phyloP scores from a whole-genome alignment of 129 eudicot genomes.

The Ambrosia artemisiifolia region DNA sequence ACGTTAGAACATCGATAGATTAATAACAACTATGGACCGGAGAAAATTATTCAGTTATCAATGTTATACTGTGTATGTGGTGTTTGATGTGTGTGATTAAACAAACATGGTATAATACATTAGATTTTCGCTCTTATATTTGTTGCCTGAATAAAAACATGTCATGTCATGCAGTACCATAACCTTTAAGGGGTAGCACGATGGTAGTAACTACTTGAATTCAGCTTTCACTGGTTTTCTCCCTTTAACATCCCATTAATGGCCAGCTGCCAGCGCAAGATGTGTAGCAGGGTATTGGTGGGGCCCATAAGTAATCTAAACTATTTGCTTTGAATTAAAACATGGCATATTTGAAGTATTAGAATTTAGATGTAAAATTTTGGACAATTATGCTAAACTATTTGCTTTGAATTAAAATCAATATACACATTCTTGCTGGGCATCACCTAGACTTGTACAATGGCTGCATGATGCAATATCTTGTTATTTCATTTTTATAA shows the following conservation, averaged over 20 bases:
- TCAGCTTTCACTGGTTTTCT: no score
- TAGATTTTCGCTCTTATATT: not conserved
- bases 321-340: not conserved
- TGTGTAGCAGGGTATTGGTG: no score
- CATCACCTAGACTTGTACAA: not conserved
- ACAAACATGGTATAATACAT: not conserved
- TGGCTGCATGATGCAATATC: not conserved
- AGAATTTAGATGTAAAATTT: no score
- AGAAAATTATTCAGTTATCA: not conserved
- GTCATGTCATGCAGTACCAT: no score
- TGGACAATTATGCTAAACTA: no score
- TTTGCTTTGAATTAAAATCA: no score
- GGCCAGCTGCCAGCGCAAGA: no score
- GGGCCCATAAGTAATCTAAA: no score
- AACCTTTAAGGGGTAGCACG: no score
- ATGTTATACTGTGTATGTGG: not conserved
- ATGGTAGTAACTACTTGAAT: no score
- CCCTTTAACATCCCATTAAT: no score
- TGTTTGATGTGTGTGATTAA: not conserved
- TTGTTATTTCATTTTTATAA: not conserved
- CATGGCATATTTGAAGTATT: constrained; percentile 8
- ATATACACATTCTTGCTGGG: no score
- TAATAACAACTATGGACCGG: not conserved
- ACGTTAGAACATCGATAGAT: not conserved
- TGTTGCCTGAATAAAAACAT: not conserved